Evolutionary conservation across 371 early-diverging fungal genomes (phyloP), one percentile per base, ranked within the genome.

Genomic region (Neoconidiobolus thromboides): DNA sequence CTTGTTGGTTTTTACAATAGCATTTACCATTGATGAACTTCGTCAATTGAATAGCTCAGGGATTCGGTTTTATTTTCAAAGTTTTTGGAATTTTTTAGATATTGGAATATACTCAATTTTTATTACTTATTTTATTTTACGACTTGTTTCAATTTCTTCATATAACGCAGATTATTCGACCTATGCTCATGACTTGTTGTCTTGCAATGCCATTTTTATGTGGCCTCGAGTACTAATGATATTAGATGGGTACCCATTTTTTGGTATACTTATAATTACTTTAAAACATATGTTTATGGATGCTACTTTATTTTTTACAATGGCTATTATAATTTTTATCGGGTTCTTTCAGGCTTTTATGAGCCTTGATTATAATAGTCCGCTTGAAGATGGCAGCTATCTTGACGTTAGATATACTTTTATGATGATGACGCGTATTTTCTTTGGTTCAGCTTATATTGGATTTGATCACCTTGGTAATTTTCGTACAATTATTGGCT

Each of bases 71-170:
- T 60, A 60, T 41, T 48, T 60, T 12, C 60, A 48, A 4, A 48
- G 43, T 26, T n/a, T 60, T 12, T 60, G 60, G 60, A 60, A 60
- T 38, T 50, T n/a, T 38, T 49, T 60, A 10, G 60, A 60, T 42
- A 48, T 50, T 7, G 38, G 48, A 2, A 60, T 50, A 15, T 50
- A 60, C 5, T 3, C 7, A 5, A 60, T 49, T n/a, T 50, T 60
- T 42, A 37, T 15, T n/a, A 41, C 41, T 6, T 60, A 37, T 48
- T 48, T 50, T 12, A 14, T 7, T 2, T n/a, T 60, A 9, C 37
- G 60, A n/a, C 5, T 49, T 39, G 6, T 6, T 40, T 12, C 26
- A 4, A 2, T 60, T 10, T 1, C 2, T 1, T 39, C 44, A 15
- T 10, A 43, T 10, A 10, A 58, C 2, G 15, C 7, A 15, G 14